phyloP scores from a whole-genome alignment of 2,329 filamentous ascomycete genomes.

The Arthrobotrys pseudoclavata region DNA sequence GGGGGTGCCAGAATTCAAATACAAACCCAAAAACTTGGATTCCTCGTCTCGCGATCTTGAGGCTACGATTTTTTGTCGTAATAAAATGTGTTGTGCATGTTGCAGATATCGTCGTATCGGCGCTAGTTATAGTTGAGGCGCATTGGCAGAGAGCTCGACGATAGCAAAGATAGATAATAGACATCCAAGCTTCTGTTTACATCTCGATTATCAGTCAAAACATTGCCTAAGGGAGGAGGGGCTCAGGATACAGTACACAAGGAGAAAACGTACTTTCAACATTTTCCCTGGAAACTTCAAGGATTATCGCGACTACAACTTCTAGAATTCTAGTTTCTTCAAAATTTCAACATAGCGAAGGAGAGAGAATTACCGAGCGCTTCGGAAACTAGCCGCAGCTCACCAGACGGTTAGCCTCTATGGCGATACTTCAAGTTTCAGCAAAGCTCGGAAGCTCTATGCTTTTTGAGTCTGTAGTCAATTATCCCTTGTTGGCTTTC shows the following conservation, averaged over 20 bases:
- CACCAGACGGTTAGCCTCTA: not conserved
- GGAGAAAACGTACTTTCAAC: not conserved
- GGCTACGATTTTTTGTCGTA: not conserved
- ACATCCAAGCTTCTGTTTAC: not conserved
- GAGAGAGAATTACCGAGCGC: too few species aligned
- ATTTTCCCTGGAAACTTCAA: too few species aligned
- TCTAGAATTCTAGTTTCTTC: too few species aligned
- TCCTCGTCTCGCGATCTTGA: not conserved
- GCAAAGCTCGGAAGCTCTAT: constrained; percentile 1
- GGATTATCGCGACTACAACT: too few species aligned
- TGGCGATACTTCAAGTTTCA: constrained; percentile 9
- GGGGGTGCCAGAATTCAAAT: too few species aligned
- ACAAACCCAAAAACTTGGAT: too few species aligned
- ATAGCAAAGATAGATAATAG: not conserved
- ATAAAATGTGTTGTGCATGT: not conserved
- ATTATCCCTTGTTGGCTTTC: not conserved
- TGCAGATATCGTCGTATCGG: not conserved
- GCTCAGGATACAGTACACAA: not conserved
- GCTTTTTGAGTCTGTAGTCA: too few species aligned
- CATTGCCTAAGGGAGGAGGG: not conserved
- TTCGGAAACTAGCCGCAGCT: too few species aligned
- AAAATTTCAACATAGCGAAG: too few species aligned
- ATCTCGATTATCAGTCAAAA: not conserved
- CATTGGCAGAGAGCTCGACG: not conserved
- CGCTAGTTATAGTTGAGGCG: not conserved